These are phyloP conservation scores for Aphanomyces astaci DNA, from an alignment of 352 stramenopile species.

Conservation along the genomic window DNA sequence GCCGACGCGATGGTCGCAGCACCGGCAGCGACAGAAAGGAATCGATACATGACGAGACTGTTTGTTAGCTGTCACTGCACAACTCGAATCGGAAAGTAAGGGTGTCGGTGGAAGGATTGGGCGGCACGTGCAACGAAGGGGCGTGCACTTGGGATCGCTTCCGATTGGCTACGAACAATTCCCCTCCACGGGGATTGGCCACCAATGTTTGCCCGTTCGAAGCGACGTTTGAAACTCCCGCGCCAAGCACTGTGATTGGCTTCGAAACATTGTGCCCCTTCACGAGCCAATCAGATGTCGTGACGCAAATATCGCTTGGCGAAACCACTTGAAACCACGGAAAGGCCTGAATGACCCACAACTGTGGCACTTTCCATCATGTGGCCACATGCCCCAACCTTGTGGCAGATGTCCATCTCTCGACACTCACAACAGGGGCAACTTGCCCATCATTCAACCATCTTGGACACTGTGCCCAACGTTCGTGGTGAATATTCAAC, in stretches of 20 bases:
- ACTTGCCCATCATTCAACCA: no score
- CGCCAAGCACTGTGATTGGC: background rate
- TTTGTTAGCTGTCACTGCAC: background rate
- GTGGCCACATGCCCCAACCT: no score
- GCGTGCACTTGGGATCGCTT: background rate
- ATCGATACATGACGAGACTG: background rate
- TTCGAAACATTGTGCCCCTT: constrained; percentile 16
- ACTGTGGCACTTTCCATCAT: no score
- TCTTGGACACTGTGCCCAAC: no score
- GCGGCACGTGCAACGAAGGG: background rate
- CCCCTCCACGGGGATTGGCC: background rate
- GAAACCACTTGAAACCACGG: no score
- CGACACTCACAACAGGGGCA: no score
- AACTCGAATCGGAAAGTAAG: constrained; percentile 24
- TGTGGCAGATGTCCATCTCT: no score
- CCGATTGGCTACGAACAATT: background rate
- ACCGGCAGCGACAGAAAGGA: background rate
- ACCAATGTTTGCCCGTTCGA: constrained; percentile 1
- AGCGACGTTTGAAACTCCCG: background rate
- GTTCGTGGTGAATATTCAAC: no score
- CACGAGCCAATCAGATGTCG: background rate
- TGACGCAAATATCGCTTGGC: background rate
- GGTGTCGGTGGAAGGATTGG: background rate
- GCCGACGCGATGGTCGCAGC: background rate
- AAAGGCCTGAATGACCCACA: no score